These are phyloP conservation scores for Cercospora sp. DNA, from an alignment of 2,329 filamentous ascomycete species.

Conservation along the genomic window DNA sequence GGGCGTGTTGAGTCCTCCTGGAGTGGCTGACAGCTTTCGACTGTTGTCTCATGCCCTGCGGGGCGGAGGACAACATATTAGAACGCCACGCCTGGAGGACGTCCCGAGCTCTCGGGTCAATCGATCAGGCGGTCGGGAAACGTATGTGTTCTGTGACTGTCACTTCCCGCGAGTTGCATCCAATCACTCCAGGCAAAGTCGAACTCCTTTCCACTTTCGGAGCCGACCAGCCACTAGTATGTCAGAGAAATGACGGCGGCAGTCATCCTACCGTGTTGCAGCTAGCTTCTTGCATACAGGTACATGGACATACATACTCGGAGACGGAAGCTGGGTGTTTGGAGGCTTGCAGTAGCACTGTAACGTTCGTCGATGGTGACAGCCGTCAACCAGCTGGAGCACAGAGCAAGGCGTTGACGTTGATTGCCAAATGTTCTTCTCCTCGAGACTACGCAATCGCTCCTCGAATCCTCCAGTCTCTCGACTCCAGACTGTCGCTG, in stretches of 20 bases:
- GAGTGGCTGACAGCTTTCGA: not conserved
- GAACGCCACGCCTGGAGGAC: not conserved
- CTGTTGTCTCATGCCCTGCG: constrained; percentile 4
- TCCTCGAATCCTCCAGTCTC: not conserved
- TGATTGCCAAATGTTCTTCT: not conserved
- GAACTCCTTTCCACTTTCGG: not conserved
- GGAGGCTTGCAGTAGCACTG: constrained; percentile 4
- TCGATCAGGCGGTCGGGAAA: not conserved
- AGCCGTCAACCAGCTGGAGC: not conserved
- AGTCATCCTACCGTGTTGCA: not conserved
- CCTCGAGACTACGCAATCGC: not conserved
- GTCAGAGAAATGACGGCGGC: not conserved
- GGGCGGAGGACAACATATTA: not conserved
- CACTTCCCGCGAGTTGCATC: not conserved
- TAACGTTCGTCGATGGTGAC: not conserved
- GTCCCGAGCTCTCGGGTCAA: not conserved
- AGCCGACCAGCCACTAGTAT: not conserved
- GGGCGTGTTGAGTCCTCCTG: not conserved
- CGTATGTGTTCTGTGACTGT: not conserved
- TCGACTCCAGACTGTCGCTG: not conserved
- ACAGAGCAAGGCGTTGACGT: not conserved
- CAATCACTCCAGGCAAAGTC: not conserved
- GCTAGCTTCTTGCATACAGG: not conserved
- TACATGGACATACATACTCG: not conserved
- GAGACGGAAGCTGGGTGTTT: not conserved